Percentiles rank a stretch among this genome's conserved stretches.
Evolutionary conservation across 2,329 filamentous ascomycete genomes (phyloP).

Genomic region (Aspergillus calidoustus): DNA sequence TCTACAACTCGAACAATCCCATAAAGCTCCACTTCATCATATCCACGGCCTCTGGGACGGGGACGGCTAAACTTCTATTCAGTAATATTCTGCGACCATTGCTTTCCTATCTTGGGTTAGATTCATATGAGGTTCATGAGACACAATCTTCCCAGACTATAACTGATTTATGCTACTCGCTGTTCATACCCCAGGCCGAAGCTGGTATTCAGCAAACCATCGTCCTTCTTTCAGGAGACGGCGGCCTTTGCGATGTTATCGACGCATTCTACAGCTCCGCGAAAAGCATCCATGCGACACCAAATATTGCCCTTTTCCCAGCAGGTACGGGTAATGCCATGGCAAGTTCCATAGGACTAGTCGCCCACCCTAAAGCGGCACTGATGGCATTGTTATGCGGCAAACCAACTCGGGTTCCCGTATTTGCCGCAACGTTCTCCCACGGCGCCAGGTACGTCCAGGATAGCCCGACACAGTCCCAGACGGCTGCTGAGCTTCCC

Average conservation of each 20-base stretch:
- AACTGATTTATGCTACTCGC: constrained; percentile 60
- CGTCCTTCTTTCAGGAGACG: constrained; percentile 84
- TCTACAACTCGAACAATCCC: constrained; percentile 14
- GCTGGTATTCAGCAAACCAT: constrained; percentile 61
- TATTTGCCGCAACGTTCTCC: constrained; percentile 67
- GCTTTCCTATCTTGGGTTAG: constrained; percentile 53
- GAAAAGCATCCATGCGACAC: constrained; percentile 48
- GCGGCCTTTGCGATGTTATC: constrained; percentile 80
- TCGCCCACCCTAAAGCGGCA: constrained; percentile 41
- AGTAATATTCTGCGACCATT: constrained; percentile 60
- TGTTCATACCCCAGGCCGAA: constrained; percentile 56
- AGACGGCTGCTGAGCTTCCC: constrained; percentile 34
- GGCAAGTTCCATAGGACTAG: constrained; percentile 45
- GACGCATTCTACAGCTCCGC: constrained; percentile 61
- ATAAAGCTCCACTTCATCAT: constrained; percentile 63
- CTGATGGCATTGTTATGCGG: constrained; percentile 67
- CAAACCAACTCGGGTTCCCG: constrained; percentile 58
- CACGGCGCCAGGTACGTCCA: constrained; percentile 55
- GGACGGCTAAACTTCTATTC: constrained; percentile 62
- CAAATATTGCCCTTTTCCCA: constrained; percentile 60
- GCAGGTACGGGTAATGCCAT: constrained; percentile 56
- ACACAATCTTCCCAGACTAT: constrained; percentile 70
- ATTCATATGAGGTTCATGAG: constrained; percentile 59
- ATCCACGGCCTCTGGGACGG: constrained; percentile 68
- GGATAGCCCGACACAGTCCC: constrained; percentile 50